Conservation (phyloP, 352 stramenopile species). For the Pythium oligandrum region DNA sequence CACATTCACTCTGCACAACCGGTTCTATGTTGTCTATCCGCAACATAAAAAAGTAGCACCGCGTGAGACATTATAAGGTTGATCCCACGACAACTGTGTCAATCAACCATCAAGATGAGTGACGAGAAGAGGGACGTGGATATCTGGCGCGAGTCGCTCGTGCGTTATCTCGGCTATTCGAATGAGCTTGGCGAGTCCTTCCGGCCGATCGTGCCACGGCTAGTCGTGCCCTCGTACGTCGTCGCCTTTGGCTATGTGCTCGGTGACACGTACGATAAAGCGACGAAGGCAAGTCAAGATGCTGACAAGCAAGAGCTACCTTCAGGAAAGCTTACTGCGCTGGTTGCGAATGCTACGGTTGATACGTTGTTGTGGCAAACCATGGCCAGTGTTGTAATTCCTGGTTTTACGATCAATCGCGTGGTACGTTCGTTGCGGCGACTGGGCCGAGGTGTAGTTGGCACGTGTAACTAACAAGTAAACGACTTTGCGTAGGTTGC, state of each 20-base stretch:
- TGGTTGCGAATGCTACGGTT: constrained; percentile 33
- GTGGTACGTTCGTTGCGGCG: constrained; percentile 25
- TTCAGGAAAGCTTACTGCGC: constrained; percentile 22
- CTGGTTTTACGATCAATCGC: constrained; percentile 85
- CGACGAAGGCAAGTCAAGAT: constrained; percentile 27
- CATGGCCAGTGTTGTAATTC: constrained; percentile 59
- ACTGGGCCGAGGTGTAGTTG: not conserved
- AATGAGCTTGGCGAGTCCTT: constrained; percentile 89
- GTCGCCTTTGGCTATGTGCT: constrained; percentile 84
- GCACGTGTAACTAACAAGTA: not conserved
- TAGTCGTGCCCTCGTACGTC: constrained; percentile 71
- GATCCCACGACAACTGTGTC: too few relatives aligned
- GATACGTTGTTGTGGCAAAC: constrained; percentile 86
- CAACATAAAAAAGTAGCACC: too few relatives aligned
- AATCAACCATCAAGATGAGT: too few relatives aligned
- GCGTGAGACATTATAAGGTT: too few relatives aligned
- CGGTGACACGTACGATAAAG: constrained; percentile 82
- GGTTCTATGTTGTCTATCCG: not conserved
- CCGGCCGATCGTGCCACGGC: constrained; percentile 60
- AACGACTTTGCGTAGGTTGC: constrained; percentile 32
- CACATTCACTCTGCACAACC: not conserved
- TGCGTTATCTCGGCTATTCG: constrained; percentile 86
- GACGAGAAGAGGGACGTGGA: constrained; percentile 27
- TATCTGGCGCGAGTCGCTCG: constrained; percentile 80
- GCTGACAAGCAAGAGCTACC: constrained; percentile 24